Base-by-base conservation (phyloP, 2,329 filamentous ascomycete genomes). In the Xylaria sp. region DNA sequence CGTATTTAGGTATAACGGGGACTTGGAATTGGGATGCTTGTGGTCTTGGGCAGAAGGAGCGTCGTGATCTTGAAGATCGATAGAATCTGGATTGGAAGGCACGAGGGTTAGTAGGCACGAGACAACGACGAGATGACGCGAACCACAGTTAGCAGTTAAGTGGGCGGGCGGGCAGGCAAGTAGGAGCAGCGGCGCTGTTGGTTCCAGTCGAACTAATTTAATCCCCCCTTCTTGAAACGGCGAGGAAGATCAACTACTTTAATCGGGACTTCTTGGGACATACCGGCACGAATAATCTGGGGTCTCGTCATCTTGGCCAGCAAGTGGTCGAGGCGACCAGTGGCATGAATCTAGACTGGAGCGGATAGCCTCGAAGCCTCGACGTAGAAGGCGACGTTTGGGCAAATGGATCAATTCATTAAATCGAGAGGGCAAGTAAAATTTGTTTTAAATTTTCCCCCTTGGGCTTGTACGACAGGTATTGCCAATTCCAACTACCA, bases 11-110 rank as follows among this genome's bases (percentile, higher is more conserved):
- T 28, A 60, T 65, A 83, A 78, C 64, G 84, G 80, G 67, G 79
- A 65, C 78, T 85, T 71, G 83, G 78, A 61, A 80, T 83, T 62
- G 67, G 82, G 78, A 68, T 82, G 85, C 69, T 84, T 82, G 77
- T 96, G 93, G 75, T 94, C 90, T 80, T 96, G 86, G 40, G 94
- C 92, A 47, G 94, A 95, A 35, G 93, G 92, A 62, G 90, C 83
- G 73, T 89, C 82, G 74, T 88, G 91, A 78, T 92, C 87, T 84
- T 98, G 95, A 55, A 98, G 88, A 80, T 98, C 95, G 79, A 97
- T 91, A 66, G 94, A 96, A 82, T 98, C 94, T 96, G 78, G 64
- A 61, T 57, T 64, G 63, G 64, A 67, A 66, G 50, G 61, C 47
- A 60, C 56, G 62, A 69, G 55, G 59, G 70, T 76, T 66, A 77